A percentile compares a stretch with the other conserved stretches of the same genome.
These are phyloP conservation scores for Neopestalotiopsis clavispora DNA, from an alignment of 2,329 filamentous ascomycete species.

Conservation along the genomic window DNA sequence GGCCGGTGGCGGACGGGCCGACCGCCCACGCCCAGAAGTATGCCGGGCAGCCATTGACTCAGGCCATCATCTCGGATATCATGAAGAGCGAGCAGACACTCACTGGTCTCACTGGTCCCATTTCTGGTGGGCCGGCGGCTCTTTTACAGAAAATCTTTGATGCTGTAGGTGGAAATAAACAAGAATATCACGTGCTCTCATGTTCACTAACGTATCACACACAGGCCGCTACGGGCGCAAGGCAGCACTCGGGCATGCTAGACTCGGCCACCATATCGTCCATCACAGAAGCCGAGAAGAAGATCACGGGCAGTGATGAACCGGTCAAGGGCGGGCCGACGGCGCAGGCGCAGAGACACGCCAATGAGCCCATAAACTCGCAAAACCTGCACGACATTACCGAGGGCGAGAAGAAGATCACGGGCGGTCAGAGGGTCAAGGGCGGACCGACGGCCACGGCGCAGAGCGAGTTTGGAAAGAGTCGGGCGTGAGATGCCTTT, in stretches of 20 bases:
- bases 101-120: constrained; percentile 33
- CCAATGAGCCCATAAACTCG: constrained; percentile 36
- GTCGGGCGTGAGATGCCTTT: constrained; percentile 11
- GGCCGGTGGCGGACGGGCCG: constrained; percentile 40
- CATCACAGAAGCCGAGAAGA: constrained; percentile 45
- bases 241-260: constrained; percentile 26
- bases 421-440: constrained; percentile 36
- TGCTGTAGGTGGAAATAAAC: background rate
- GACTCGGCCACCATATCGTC: constrained; percentile 40
- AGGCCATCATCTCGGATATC: constrained; percentile 42
- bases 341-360: constrained; percentile 44
- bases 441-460: constrained; percentile 44
- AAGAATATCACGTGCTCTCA: constrained; percentile 10
- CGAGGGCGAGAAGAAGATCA: constrained; percentile 44
- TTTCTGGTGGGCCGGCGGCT: constrained; percentile 41
- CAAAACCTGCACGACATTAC: constrained; percentile 45
- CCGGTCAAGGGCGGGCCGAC: constrained; percentile 44
- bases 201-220: background rate
- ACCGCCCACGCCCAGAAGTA: constrained; percentile 46
- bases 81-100: constrained; percentile 43
- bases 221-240: constrained; percentile 6
- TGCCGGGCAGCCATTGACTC: constrained; percentile 32
- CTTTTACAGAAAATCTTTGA: constrained; percentile 35
- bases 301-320: constrained; percentile 38
- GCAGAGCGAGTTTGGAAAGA: constrained; percentile 36